Percentiles rank a stretch among this genome's conserved stretches.
phyloP scores from a whole-genome alignment of 257 asterid species.

The Gentiana dahurica region DNA sequence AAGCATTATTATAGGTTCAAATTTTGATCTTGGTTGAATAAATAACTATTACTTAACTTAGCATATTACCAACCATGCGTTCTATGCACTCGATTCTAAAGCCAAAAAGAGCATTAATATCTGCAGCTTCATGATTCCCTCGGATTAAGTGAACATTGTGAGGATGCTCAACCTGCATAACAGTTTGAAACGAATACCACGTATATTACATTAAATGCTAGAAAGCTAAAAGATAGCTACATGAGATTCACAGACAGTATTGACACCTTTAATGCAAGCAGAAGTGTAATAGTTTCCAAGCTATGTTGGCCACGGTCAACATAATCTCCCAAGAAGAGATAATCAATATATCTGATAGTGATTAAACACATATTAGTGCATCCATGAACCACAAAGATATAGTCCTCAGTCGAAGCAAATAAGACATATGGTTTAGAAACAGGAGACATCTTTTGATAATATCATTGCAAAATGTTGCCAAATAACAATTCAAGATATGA shows the following conservation, averaged over 20 bases:
- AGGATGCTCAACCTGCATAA: constrained; percentile 76
- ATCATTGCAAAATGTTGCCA: too few species aligned
- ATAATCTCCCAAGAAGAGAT: constrained; percentile 97
- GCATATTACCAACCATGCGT: constrained; percentile 61
- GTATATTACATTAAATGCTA: constrained; percentile 11
- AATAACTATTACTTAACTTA: too few species aligned
- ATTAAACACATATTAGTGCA: constrained; percentile 24
- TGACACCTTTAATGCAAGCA: constrained; percentile 82
- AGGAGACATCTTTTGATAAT: too few species aligned
- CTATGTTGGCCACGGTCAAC: constrained; percentile 99
- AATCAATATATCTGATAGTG: constrained; percentile 76
- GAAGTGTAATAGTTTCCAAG: constrained; percentile 93
- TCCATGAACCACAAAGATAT: background rate
- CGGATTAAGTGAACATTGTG: constrained; percentile 87
- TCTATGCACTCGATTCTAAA: constrained; percentile 98
- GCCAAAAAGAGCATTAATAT: constrained; percentile 98
- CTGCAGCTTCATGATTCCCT: constrained; percentile 99
- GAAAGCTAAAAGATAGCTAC: constrained; percentile 2
- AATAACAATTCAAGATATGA: too few species aligned
- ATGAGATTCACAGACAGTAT: constrained; percentile 9
- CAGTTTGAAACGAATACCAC: constrained; percentile 8
- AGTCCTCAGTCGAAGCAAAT: background rate
- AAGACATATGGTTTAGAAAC: too few species aligned
- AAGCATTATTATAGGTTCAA: constrained; percentile 12
- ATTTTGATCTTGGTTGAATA: too few species aligned